These are phyloP conservation scores for Kluyveromyces aestuarii DNA, from an alignment of 805 yeast species.

Conservation along the genomic window DNA sequence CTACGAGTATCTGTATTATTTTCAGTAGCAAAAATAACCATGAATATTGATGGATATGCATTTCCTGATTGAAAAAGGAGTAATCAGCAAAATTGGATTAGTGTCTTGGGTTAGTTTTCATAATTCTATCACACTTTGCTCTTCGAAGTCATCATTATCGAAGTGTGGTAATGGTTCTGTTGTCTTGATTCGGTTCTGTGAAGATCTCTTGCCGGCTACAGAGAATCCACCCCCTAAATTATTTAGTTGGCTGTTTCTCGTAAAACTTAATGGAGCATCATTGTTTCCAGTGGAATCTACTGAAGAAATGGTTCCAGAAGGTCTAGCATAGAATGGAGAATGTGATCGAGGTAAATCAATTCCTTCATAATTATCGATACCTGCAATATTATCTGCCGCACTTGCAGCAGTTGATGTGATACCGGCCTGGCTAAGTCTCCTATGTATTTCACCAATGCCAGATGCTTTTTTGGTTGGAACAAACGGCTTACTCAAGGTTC, in stretches of 20 bases:
- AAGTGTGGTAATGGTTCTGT: not conserved
- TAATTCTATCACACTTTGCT: conserved; percentile 6
- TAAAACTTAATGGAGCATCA: not conserved
- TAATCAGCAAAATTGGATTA: not conserved
- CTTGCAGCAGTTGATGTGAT: conserved; percentile 35
- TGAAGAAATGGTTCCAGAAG: not conserved
- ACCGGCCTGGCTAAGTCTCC: conserved; percentile 29
- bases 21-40: no score
- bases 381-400: conserved; percentile 39
- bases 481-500: conserved; percentile 13
- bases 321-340: not conserved
- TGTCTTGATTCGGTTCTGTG: not conserved
- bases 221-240: not conserved
- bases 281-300: not conserved
- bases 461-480: conserved; percentile 12
- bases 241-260: not conserved
- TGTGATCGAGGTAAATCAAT: conserved; percentile 8
- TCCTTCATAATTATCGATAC: conserved; percentile 28
- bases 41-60: no score
- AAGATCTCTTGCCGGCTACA: not conserved
- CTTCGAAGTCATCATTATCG: conserved; percentile 10
- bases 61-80: no score
- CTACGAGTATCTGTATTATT: no score
- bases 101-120: not conserved
- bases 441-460: conserved; percentile 24